Base-by-base conservation (phyloP, 805 yeast genomes). In the Kuraishia capsulata region DNA sequence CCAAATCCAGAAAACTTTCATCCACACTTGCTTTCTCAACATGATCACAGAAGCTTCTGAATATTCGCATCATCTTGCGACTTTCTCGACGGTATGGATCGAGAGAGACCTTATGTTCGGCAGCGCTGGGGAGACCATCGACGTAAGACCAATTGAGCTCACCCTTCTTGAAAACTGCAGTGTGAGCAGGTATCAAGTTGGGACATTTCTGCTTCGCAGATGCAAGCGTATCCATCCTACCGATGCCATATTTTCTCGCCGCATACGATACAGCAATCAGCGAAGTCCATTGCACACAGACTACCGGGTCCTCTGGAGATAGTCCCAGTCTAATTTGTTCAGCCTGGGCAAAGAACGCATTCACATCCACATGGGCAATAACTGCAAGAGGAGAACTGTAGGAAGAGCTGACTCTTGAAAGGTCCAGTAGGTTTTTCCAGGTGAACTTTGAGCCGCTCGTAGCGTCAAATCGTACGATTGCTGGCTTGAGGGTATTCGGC, bases 21-120 rank as follows among this genome's bases (percentile, higher is more conserved):
- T 92, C 98, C 16, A 89, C 92, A 59, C 97, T 87, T 0, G 96
- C 97, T 60, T 89, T 89, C 56, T 92, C 96, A 1, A 87, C 86
- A 13, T 69, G 48, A 41, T 76, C 81, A 52, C 90, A 84, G 42
- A 69, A 65, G 5, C 62, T 54, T 40, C 71, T 71, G 49, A 92
- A 70, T 0, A 90, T 61, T 26, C 73, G 65, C 52, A 87, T 66
- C 42, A 92, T 79, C 56, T 82, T 84, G 14, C 95, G 64, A 42
- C 92, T 80, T 51, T 87, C 96, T 42, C 95, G 61, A 42, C 98
- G 67, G 52, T 90, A 92, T 0, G 96, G 95, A 52, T 92, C 97
- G 39, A 92, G 61, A 2, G 89, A 78, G 3, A 92, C 96, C 58
- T 92, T 92, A 53, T 86, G 84, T 26, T 68, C 58, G 2, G 64